Evolutionary conservation across 176 grass and related monocot species (phyloP).

Genomic region (Melocanna baccifera): DNA sequence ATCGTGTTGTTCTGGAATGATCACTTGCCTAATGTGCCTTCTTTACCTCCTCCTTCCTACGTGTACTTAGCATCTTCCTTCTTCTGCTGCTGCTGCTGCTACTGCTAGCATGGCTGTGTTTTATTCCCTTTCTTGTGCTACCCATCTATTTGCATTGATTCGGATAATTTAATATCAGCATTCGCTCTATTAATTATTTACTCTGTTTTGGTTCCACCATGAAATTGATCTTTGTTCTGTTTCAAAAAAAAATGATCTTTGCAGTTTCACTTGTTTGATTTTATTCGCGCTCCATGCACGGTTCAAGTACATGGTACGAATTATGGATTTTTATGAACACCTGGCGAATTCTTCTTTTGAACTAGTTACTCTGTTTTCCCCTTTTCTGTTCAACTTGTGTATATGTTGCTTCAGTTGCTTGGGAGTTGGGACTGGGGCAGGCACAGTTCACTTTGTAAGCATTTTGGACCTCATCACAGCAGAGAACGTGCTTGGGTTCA

Average conservation of each 20-base stretch:
- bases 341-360: neutral
- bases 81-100: neutral
- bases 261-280: neutral
- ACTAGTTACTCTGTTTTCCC: no score
- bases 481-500: neutral
- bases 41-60: neutral
- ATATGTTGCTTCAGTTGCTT: neutral
- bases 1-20: neutral
- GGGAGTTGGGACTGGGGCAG: neutral
- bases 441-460: no score
- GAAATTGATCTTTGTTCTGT: neutral
- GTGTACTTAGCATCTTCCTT: neutral
- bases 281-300: neutral
- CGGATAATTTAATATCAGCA: slow-evolving; percentile 7
- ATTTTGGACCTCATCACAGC: neutral
- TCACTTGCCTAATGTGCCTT: neutral
- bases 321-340: neutral
- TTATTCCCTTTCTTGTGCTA: neutral
- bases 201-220: neutral
- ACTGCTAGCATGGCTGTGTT: neutral
- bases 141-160: slow-evolving; percentile 16
- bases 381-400: neutral
- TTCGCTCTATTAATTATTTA: neutral
- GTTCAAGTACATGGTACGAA: neutral
- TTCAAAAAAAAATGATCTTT: neutral